Evolutionary conservation across 768 basidiomycete species (phyloP), one percentile per base, ranked within the genome.

Genomic region (Rhizopogon vinicolor): DNA sequence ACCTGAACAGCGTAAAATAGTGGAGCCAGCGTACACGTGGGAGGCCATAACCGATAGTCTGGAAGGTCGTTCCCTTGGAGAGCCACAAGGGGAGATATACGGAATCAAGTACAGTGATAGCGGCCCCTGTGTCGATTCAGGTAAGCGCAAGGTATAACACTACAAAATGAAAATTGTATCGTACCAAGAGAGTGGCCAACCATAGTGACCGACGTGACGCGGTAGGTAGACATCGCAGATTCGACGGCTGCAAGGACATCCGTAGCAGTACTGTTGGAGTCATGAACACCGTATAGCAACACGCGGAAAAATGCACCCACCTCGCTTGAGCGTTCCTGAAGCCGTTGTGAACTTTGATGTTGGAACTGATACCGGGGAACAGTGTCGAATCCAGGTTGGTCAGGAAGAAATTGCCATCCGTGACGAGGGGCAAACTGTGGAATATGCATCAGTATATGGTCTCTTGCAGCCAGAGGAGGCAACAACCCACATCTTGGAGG

Each of bases 331-430:
- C 74, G 1, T 61, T 59, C 12, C 53, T 63, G 58, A 85, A 85
- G 1, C 84, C 84, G 28, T 54, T 56, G 56, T 85, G 83, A 3
- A 71, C 74, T 58, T 73, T 10, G 2, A 84, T 68, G 9, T 60
- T 52, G 5, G 75, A 72, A 41, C 63, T 62, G 6, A 85, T 50
- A 2, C 80, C 80, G 0, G 81, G 81, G 69, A 84, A 85, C 8
- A 82, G 71, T 0, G 69, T 60, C 0, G 75, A 18, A 55, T 77
- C 51, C 44, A 80, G 60, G 3, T 46, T 58, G 4, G 57, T 55
- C 53, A 73, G 60, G 57, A 74, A 54, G 57, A 81, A 61, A 53
- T 78, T 62, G 0, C 55, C 64, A 55, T 84, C 82, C 0, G 77
- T 78, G 37, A 82, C 57, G 39, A 70, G 56, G 7, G 76, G 51